Evolutionary conservation across 805 yeast genomes (phyloP).

Genomic region (Priceomyces medius): DNA sequence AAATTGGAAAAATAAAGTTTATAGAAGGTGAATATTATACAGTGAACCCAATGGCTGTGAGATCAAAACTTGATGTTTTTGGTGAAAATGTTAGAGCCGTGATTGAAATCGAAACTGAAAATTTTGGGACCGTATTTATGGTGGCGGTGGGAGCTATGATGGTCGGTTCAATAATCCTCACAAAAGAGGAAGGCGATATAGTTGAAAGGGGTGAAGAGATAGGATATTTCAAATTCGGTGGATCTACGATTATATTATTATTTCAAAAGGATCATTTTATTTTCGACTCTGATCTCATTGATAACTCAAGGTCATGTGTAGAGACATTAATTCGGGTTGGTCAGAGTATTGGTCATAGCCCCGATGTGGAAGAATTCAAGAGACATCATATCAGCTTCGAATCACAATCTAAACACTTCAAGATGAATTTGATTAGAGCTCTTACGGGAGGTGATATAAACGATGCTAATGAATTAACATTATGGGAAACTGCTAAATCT

Average conservation of each 20-base stretch:
- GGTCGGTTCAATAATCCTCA: conserved; percentile 88
- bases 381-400: conserved; percentile 48
- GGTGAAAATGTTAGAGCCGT: conserved; percentile 86
- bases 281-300: conserved; percentile 72
- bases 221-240: conserved; percentile 96
- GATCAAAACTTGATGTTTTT: conserved; percentile 84
- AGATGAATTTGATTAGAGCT: conserved; percentile 52
- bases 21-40: conserved; percentile 93
- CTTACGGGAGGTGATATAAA: conserved; percentile 54
- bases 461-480: conserved; percentile 27
- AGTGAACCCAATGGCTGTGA: conserved; percentile 95
- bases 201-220: conserved; percentile 76
- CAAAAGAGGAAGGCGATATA: conserved; percentile 57
- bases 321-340: conserved; percentile 90
- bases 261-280: conserved; percentile 50
- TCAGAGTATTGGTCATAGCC: conserved; percentile 82
- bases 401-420: conserved; percentile 46
- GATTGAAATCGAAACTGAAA: conserved; percentile 69
- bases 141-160: conserved; percentile 96
- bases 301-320: conserved; percentile 64
- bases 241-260: conserved; percentile 76
- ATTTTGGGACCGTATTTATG: conserved; percentile 77
- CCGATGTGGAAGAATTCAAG: conserved; percentile 46
- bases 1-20: conserved; percentile 58
- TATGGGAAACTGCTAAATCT: conserved; percentile 39